A percentile compares a stretch with the other conserved stretches of the same genome.
These are phyloP conservation scores for Inonotus hispidus DNA, from an alignment of 1,284 basidiomycete genomes.

Conservation along the genomic window DNA sequence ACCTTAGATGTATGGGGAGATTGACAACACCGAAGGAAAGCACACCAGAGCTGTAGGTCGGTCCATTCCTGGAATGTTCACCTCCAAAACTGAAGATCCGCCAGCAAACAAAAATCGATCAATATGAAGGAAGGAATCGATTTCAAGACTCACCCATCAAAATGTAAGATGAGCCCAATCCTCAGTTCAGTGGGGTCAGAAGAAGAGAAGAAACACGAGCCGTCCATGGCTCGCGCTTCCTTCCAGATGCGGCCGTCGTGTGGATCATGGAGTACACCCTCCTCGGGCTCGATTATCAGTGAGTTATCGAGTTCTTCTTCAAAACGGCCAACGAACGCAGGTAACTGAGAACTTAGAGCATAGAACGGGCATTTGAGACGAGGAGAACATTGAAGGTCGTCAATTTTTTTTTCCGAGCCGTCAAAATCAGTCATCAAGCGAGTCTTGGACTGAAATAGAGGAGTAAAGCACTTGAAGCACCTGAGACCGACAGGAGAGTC, in stretches of 20 bases:
- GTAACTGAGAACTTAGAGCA: constrained; percentile 4
- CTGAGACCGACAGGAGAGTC: neutral
- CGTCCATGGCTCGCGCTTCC: constrained; percentile 10
- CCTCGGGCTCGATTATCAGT: neutral
- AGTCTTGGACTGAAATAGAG: neutral
- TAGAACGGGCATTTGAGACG: neutral
- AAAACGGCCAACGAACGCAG: constrained; percentile 10
- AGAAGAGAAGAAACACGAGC: constrained; percentile 16
- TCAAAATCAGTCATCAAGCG: neutral
- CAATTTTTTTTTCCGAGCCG: neutral
- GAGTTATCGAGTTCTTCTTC: constrained; percentile 2
- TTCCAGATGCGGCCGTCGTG: constrained; percentile 19
- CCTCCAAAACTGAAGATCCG: neutral
- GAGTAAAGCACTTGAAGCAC: neutral
- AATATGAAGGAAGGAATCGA: neutral
- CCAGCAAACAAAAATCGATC: neutral
- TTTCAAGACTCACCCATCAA: constrained; percentile 16
- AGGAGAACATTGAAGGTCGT: neutral
- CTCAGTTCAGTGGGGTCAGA: constrained; percentile 14
- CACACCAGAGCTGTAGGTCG: constrained; percentile 13
- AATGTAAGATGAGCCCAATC: constrained; percentile 2
- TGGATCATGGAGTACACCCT: neutral
- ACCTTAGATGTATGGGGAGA: constrained; percentile 5
- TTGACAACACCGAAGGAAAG: constrained; percentile 10
- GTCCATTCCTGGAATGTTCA: neutral